Percentiles rank a stretch among this genome's conserved stretches.
phyloP scores from a whole-genome alignment of 2,329 filamentous ascomycete genomes.

The Magnaporthiopsis poae region DNA sequence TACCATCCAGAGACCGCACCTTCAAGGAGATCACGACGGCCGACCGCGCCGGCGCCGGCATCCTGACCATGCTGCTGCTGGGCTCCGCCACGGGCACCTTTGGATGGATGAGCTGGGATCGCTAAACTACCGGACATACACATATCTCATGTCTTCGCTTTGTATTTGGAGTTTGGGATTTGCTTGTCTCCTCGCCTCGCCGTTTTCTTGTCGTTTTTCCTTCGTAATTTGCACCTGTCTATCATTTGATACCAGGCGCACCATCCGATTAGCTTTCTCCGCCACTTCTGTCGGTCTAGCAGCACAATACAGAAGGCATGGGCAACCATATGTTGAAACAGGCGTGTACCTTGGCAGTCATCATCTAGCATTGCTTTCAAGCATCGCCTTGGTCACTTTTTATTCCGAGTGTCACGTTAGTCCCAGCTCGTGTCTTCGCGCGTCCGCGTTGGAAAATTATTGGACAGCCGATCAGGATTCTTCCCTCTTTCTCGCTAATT shows the following conservation, averaged over 20 bases:
- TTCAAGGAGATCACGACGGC: constrained; percentile 15
- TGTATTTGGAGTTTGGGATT: not conserved
- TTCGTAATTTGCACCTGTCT: not conserved
- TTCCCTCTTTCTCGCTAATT: not conserved
- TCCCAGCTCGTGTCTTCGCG: not conserved
- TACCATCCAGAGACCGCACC: not conserved
- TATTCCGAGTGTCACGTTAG: too few relatives aligned
- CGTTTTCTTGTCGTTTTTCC: not conserved
- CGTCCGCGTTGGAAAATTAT: not conserved
- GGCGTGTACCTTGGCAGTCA: not conserved
- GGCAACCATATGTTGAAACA: not conserved
- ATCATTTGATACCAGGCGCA: not conserved
- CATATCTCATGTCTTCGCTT: not conserved
- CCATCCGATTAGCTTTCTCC: not conserved
- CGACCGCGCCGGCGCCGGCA: constrained; percentile 31
- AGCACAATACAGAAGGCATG: not conserved
- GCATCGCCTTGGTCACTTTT: not conserved
- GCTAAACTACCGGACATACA: not conserved
- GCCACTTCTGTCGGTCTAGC: not conserved
- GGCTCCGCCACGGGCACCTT: constrained; percentile 21
- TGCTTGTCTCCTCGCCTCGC: not conserved
- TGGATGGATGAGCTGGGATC: constrained; percentile 22
- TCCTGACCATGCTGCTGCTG: constrained; percentile 28
- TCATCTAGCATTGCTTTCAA: not conserved
- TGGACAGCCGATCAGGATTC: not conserved